Evolutionary conservation across 805 yeast genomes (phyloP).

Genomic region (Blastobotrys parvus): DNA sequence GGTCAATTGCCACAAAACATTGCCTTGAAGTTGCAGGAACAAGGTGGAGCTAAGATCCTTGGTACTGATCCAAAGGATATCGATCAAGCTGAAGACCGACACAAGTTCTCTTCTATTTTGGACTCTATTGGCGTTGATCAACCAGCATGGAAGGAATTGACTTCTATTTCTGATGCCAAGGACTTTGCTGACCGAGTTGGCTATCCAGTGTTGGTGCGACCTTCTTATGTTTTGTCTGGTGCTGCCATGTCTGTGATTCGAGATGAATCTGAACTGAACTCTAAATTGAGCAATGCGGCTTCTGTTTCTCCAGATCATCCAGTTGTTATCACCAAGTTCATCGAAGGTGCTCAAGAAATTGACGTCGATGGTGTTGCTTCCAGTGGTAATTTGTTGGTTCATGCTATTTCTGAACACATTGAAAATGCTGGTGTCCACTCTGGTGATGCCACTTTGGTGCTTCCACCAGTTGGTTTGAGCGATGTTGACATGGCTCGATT

Average conservation of each 20-base stretch:
- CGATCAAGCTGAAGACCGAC: constrained; percentile 97
- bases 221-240: constrained; percentile 94
- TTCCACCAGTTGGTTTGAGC: constrained; percentile 81
- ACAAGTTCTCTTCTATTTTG: constrained; percentile 88
- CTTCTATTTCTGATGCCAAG: constrained; percentile 79
- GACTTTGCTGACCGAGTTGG: constrained; percentile 77
- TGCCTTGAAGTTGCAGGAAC: constrained; percentile 70
- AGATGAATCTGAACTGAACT: constrained; percentile 67
- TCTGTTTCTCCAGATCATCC: constrained; percentile 95
- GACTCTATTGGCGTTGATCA: constrained; percentile 92
- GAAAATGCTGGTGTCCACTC: constrained; percentile 99
- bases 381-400: constrained; percentile 81
- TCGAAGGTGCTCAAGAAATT: constrained; percentile 92
- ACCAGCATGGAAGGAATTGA: constrained; percentile 95
- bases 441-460: constrained; percentile 93
- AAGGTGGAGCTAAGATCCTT: constrained; percentile 74
- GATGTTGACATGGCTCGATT: constrained; percentile 60
- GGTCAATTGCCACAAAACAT: constrained; percentile 98
- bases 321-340: constrained; percentile 92
- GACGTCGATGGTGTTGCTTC: constrained; percentile 96
- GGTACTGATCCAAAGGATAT: constrained; percentile 94
- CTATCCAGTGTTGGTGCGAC: constrained; percentile 94
- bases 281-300: constrained; percentile 79
- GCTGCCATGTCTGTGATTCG: constrained; percentile 97
- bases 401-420: constrained; percentile 95